Percentiles rank a stretch among this genome's conserved stretches.
These are phyloP conservation scores for Saccharomycopsis hybrid DNA, from an alignment of 1,139 yeast genomes.

Conservation along the genomic window DNA sequence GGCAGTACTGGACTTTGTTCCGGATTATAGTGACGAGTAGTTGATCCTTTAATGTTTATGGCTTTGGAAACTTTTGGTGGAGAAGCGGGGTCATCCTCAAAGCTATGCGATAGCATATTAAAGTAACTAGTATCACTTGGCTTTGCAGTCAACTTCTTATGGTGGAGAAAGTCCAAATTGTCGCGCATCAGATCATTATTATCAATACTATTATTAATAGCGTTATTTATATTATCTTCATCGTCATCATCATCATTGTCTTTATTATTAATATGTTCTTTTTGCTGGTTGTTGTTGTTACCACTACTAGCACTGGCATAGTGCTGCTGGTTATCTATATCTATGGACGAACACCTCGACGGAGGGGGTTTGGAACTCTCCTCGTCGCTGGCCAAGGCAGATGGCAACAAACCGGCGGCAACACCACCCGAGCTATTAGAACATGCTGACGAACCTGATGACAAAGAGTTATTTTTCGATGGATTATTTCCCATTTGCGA, in stretches of 20 bases:
- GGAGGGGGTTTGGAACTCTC: conserved; percentile 22
- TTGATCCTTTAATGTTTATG: background rate
- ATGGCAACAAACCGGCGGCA: conserved; percentile 6
- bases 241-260: no score
- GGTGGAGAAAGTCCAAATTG: no score
- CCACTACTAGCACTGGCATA: conserved; percentile 2
- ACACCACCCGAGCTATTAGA: conserved; percentile 1
- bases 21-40: background rate
- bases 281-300: no score
- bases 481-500: conserved; percentile 18
- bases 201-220: no score
- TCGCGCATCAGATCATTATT: no score
- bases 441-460: conserved; percentile 10
- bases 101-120: conserved; percentile 5
- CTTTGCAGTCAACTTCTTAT: background rate
- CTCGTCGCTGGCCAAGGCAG: conserved; percentile 9
- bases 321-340: background rate
- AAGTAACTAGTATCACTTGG: conserved; percentile 9
- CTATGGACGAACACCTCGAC: conserved; percentile 15
- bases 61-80: background rate
- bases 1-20: background rate
- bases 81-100: conserved; percentile 4
- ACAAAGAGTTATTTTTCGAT: conserved; percentile 3
- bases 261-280: no score
- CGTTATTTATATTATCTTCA: no score